Base-by-base conservation (phyloP, 345 rosid genomes). In the Draba incana region DNA sequence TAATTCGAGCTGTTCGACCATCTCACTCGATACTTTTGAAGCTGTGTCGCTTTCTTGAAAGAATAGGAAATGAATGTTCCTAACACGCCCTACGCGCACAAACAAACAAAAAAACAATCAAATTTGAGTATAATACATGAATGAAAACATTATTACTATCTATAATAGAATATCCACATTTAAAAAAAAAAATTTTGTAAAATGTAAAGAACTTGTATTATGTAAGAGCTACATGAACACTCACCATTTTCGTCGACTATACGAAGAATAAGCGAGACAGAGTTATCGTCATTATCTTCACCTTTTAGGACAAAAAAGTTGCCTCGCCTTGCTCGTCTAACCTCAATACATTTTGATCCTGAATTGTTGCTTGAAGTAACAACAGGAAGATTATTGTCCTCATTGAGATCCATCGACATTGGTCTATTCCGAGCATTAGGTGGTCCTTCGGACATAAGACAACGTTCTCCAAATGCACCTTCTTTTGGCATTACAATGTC, bases 1-100 rank as follows among this genome's bases (percentile, higher is more conserved):
- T 42, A 91, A 64, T 72, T 86, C 91, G 16, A 92, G 88, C 68
- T 88, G 91, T 76, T 86, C 98, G 43, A 84, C 93, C 98, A 92
- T 92, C 78, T 92, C 98, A 63, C 84, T 79, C 27, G 98, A 88
- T 61, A 92, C 89, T 3, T 90, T 77, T 24, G 80, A 65, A 15
- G 92, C 80, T 6, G 96, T 92, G 75, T 88, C 93, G 8, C 82
- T 73, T 48, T 88, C 88, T 4, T 84, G 85, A 63, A 59, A 88
- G 78, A 86, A 91, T 43, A 77, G 68, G 67, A 92, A 92, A 80
- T 88, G 88, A 54, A 92, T 85, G 64, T 87, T 84, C 82, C 85
- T 91, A 41, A 80, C 85, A 47, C 81, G 88, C 58, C 89, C 97
- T 88, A 79, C 67, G 31, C 9, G 20, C 44, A 33, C 7, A 33